These are phyloP conservation scores for Exophiala calicioides DNA, from an alignment of 2,329 filamentous ascomycete genomes.

Conservation along the genomic window DNA sequence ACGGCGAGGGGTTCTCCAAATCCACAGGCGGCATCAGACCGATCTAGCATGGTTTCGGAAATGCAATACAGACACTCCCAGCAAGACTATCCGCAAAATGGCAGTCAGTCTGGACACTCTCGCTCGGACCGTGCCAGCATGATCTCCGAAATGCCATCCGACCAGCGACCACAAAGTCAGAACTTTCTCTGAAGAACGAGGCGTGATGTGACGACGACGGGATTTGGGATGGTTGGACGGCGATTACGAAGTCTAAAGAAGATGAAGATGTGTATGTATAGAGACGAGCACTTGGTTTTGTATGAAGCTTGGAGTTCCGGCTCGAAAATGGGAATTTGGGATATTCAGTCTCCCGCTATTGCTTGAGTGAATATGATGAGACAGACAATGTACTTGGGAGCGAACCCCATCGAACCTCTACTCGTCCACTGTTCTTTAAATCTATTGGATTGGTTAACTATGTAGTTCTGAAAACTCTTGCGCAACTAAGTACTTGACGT, in stretches of 20 bases:
- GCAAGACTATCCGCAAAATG: conserved; percentile 4
- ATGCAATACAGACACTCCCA: conserved; percentile 8
- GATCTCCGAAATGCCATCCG: conserved; percentile 19
- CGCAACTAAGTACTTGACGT: too few species aligned
- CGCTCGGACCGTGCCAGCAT: conserved; percentile 21
- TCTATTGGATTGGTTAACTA: too few species aligned
- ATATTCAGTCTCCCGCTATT: background rate
- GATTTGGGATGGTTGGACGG: background rate
- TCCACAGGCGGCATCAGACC: conserved; percentile 17
- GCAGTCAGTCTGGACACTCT: conserved; percentile 11
- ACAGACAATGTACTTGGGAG: too few species aligned
- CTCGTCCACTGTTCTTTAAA: too few species aligned
- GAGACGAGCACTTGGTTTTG: background rate
- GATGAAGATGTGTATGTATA: conserved; percentile 4
- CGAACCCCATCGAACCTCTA: too few species aligned
- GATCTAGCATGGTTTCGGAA: conserved; percentile 11
- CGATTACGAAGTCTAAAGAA: background rate
- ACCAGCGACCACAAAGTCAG: conserved; percentile 4
- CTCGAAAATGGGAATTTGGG: background rate
- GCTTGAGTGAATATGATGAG: background rate
- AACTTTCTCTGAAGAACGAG: background rate
- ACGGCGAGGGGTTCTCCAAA: conserved; percentile 20
- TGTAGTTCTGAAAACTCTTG: too few species aligned
- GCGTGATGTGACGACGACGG: background rate
- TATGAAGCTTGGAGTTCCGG: conserved; percentile 12